Base-by-base conservation (phyloP, 805 yeast species). In the Candida michaelii region DNA sequence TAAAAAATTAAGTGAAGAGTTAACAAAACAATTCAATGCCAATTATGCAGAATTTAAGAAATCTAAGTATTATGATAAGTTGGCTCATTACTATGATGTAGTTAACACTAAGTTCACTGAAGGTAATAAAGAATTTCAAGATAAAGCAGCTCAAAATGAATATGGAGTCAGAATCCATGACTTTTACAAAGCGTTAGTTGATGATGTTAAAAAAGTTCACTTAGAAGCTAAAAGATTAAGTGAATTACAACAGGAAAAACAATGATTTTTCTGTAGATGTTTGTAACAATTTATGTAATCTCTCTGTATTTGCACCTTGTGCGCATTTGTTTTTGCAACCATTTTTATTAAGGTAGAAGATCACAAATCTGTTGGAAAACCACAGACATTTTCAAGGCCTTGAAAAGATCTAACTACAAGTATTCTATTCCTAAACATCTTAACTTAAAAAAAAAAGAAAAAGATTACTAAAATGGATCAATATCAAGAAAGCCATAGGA, bases 151-250 rank as follows among this genome's bases (percentile, higher is more conserved):
- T 37, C 53, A 64, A 23, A 66, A 64, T 39, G 73, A 73, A 16
- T 69, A 69, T 42, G 93, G 93, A 5, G 59, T 76, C 17, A 81
- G 72, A 59, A 66, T 85, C 36, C 83, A 80, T 52, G 65, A 66
- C 9, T 83, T 81, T 60, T 86, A 85, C 62, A 63, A 74, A 24
- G 73, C 59, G 19, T 72, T 79, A 30, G 76, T 76, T 13, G 69
- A 67, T 44, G 85, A 81, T 50, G 84, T 76, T 1, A 64, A 66
- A 40, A 81, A 80, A 43, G 85, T 85, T 37, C 90, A 86, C 60
- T 74, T 70, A 42, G 91, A 85, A 63, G 95, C 95, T 16, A 71
- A 72, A 50, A 72, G 91, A 53, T 71, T 85, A 56, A 85, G 85
- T 15, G 83, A 76, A 27, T 55, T 83, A 55, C 78, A 82, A 61